Evolutionary conservation across 805 yeast species (phyloP).

Genomic region (Cyberlindnera americana): DNA sequence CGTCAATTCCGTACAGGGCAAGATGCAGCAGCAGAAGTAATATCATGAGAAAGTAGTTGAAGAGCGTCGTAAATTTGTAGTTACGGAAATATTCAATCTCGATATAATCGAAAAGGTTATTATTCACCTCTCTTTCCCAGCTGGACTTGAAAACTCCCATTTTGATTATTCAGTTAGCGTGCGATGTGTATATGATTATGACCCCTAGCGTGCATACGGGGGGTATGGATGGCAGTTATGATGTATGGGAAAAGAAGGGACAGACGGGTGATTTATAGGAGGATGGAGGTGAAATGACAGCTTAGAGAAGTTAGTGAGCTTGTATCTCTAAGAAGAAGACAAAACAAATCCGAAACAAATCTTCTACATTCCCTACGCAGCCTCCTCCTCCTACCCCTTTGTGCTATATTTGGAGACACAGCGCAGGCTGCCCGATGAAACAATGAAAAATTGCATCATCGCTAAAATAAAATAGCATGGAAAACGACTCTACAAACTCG

Average conservation of each 20-base stretch:
- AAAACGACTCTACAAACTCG: no score
- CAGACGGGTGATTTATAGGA: no score
- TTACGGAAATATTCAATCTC: constrained; percentile 46
- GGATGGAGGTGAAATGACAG: no score
- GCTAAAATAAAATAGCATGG: no score
- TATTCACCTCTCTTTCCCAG: constrained; percentile 34
- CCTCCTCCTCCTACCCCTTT: no score
- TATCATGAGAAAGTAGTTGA: constrained; percentile 40
- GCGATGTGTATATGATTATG: no score
- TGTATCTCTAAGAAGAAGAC: neutral
- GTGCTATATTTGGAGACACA: constrained; percentile 1
- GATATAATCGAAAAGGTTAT: constrained; percentile 45
- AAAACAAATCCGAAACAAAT: neutral
- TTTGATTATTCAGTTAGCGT: no score
- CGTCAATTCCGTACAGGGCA: constrained; percentile 61
- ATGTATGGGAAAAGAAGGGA: no score
- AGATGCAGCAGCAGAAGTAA: constrained; percentile 40
- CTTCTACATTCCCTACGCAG: constrained; percentile 2
- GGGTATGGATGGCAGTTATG: no score
- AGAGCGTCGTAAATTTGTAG: constrained; percentile 39
- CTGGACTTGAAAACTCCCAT: constrained; percentile 29
- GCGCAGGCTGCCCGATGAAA: neutral
- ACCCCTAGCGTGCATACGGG: no score
- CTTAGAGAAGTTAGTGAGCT: neutral
- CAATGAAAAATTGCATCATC: no score